Base-by-base conservation (phyloP, 495 filamentous ascomycete genomes). In the Articulospora tetracladia region DNA sequence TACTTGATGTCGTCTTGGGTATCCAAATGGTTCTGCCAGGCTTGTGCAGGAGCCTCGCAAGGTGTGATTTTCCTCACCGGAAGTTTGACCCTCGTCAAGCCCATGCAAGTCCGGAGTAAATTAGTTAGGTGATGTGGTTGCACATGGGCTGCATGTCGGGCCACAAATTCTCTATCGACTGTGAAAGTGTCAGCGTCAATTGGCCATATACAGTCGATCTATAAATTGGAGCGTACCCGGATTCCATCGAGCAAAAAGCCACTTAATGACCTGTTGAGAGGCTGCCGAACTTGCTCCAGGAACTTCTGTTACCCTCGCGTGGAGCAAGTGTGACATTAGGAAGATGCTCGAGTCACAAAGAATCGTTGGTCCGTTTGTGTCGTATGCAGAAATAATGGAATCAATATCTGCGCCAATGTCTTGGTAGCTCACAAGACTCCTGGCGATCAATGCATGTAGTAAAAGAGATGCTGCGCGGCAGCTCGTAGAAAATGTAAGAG, bases 391-490 rank as follows among this genome's bases (percentile, higher is more conserved):
- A 34, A 94, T 76, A 66, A 94, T 88, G 34, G 81, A 81, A 58
- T 86, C 85, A 46, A 87, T 77, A 36, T 83, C 79, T 52, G 88
- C 80, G 17, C 82, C 77, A 27, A 89, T 72, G 44, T 81, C 73
- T 28, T 85, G 77, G 60, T 88, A 85, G 10, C 84, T 73, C 34
- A 95, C 69, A 15, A 92, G 72, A 4, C 84, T 76, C 34, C 73
- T 73, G 46, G 84, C 76, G 3, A 97, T 66, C 44, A 97, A 78
- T 23, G 81, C 74, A 51, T 84, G 71, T 69, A 96, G 80, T 8
- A 96, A 73, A 66, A 90, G 80, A 64, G 91, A 93, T 41, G 94
- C 91, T 57, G 89, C 84, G 59, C 94, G 86, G 49, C 88, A 94
- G 12, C 83, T 90, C 2, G 75, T 69, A 44, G 85, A 79, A 27